A percentile compares a stretch with the other conserved stretches of the same genome.
phyloP scores from a whole-genome alignment of 2,329 filamentous ascomycete species.

The Ascochyta koolunga region DNA sequence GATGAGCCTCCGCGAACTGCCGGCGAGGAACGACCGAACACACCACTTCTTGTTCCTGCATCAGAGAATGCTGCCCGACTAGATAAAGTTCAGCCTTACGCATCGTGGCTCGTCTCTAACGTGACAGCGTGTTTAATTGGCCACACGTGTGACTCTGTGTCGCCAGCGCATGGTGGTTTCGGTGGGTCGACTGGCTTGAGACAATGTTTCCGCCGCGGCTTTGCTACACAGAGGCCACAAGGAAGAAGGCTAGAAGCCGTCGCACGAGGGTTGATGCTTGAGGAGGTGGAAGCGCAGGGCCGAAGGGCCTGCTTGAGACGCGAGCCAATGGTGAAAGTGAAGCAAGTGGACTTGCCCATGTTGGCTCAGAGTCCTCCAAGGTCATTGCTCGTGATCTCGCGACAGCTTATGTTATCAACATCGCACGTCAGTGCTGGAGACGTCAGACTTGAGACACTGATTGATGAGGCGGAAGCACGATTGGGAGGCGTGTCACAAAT shows the following conservation, averaged over 20 bases:
- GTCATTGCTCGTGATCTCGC: constrained; percentile 23
- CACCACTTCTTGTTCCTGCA: constrained; percentile 35
- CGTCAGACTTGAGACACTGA: constrained; percentile 39
- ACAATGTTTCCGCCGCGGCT: constrained; percentile 25
- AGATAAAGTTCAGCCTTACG: constrained; percentile 15
- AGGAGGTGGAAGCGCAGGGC: constrained; percentile 19
- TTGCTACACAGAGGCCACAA: constrained; percentile 20
- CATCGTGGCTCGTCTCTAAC: constrained; percentile 26
- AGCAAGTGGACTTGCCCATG: constrained; percentile 25
- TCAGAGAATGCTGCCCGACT: constrained; percentile 21
- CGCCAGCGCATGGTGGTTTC: constrained; percentile 34
- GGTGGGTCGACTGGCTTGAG: constrained; percentile 27
- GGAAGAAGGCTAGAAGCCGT: constrained; percentile 33
- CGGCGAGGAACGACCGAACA: constrained; percentile 16
- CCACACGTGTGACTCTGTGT: constrained; percentile 21
- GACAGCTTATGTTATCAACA: constrained; percentile 33
- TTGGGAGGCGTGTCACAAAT: constrained; percentile 33
- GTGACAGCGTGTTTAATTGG: constrained; percentile 31
- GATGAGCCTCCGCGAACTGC: constrained; percentile 3
- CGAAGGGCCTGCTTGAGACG: constrained; percentile 12
- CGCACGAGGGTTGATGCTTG: constrained; percentile 30
- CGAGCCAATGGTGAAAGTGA: constrained; percentile 33
- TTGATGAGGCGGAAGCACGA: constrained; percentile 37
- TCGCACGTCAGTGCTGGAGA: constrained; percentile 26
- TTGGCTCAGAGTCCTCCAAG: constrained; percentile 18